Evolutionary conservation across 306 rosid species (phyloP).

Genomic region (Phaseolus lunatus): DNA sequence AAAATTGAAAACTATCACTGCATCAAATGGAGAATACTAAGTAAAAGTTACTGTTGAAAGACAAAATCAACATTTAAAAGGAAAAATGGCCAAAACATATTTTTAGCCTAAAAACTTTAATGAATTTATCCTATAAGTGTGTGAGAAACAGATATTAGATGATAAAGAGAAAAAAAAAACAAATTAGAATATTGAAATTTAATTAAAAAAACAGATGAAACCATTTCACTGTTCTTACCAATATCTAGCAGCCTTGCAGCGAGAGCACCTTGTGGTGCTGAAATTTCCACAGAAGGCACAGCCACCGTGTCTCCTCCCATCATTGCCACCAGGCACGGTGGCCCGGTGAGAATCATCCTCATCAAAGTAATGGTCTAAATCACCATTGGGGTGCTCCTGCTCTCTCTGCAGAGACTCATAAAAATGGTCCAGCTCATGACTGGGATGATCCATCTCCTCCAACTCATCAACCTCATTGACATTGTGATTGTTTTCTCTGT

Average conservation of each 20-base stretch:
- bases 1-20: too few relatives aligned
- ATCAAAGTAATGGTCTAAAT: not conserved
- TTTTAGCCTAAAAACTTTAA: not conserved
- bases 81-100: too few relatives aligned
- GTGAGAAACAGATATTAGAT: too few relatives aligned
- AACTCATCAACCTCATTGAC: conserved; percentile 2
- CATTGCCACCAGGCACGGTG: not conserved
- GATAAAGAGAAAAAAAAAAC: not conserved
- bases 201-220: not conserved
- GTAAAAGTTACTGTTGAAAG: too few relatives aligned
- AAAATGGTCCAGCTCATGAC: not conserved
- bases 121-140: not conserved
- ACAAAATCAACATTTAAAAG: too few relatives aligned
- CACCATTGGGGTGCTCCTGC: not conserved
- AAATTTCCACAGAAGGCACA: conserved; percentile 44
- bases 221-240: conserved; percentile 38
- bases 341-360: not conserved
- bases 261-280: conserved; percentile 47
- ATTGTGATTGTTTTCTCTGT: not conserved
- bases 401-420: not conserved
- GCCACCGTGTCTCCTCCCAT: not conserved
- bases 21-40: too few relatives aligned
- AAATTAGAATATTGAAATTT: not conserved
- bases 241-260: conserved; percentile 54
- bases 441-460: not conserved